A percentile compares a stretch with the other conserved stretches of the same genome.
These are phyloP conservation scores for Fraxinus albicans DNA, from an alignment of 305 asterid genomes.

Conservation along the genomic window DNA sequence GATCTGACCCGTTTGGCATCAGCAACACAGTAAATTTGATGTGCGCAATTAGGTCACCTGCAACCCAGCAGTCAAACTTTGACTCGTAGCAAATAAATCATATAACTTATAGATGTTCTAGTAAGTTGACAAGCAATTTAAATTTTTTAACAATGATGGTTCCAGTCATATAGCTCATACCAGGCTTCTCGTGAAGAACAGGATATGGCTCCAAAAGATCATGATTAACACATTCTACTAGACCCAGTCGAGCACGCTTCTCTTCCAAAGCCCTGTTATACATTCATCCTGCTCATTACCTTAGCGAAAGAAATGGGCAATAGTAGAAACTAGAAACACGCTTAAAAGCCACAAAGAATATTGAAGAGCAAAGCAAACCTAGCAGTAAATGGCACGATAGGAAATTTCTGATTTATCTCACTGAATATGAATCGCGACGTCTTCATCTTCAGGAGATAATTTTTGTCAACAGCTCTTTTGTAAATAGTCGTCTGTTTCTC, in stretches of 20 bases:
- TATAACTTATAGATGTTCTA: not conserved
- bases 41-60: conserved; percentile 96
- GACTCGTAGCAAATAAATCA: not conserved
- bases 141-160: not conserved
- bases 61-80: conserved; percentile 9
- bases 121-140: not conserved
- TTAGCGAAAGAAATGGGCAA: not conserved
- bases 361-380: conserved; percentile 42
- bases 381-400: conserved; percentile 88
- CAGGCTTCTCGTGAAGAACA: conserved; percentile 94
- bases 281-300: conserved; percentile 7
- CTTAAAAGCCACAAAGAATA: not conserved
- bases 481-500: conserved; percentile 31
- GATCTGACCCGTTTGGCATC: conserved; percentile 94
- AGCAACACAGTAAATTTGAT: conserved; percentile 88
- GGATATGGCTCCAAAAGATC: conserved; percentile 96
- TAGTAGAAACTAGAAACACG: not conserved
- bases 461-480: conserved; percentile 74
- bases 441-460: conserved; percentile 70
- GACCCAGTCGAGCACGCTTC: conserved; percentile 89
- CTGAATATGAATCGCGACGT: conserved; percentile 74
- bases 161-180: conserved; percentile 31
- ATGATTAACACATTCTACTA: conserved; percentile 87
- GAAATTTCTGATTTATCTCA: conserved; percentile 71
- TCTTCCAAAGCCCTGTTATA: conserved; percentile 89